phyloP scores from a whole-genome alignment of 345 rosid species.

The Punica granatum region DNA sequence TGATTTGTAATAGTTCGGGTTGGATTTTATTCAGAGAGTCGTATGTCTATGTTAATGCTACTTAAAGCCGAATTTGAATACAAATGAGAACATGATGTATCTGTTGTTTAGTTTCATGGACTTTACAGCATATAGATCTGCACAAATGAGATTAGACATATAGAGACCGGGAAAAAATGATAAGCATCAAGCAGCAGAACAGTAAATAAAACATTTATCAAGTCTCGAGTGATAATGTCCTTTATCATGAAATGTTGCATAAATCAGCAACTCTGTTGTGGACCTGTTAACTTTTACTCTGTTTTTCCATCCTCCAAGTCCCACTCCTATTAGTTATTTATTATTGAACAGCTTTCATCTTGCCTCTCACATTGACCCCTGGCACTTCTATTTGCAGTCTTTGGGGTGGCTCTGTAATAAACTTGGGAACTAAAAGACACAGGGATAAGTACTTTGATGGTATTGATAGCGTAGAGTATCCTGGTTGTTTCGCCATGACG shows the following conservation, averaged over 20 bases:
- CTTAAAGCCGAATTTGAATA: background rate
- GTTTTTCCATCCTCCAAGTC: background rate
- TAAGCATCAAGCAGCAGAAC: background rate
- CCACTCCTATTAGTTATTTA: background rate
- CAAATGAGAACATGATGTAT: background rate
- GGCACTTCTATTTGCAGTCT: conserved; percentile 43
- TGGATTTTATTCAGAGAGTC: background rate
- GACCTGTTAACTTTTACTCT: background rate
- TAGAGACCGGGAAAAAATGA: background rate
- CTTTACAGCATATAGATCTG: background rate
- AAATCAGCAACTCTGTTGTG: background rate
- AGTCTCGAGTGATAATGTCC: too few species aligned
- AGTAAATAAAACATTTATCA: too few species aligned
- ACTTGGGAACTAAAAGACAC: conserved; percentile 95
- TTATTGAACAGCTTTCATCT: background rate
- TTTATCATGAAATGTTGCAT: background rate
- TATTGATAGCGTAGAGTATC: conserved; percentile 75
- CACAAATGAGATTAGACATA: background rate
- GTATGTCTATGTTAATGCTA: background rate
- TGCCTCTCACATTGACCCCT: background rate
- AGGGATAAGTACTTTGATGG: conserved; percentile 79
- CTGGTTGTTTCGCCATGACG: conserved; percentile 99
- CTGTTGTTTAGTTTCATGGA: background rate
- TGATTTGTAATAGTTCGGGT: background rate
- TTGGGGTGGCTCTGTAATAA: conserved; percentile 96